These are phyloP conservation scores for Gautieria morchelliformis DNA, from an alignment of 768 basidiomycete species.

Conservation along the genomic window DNA sequence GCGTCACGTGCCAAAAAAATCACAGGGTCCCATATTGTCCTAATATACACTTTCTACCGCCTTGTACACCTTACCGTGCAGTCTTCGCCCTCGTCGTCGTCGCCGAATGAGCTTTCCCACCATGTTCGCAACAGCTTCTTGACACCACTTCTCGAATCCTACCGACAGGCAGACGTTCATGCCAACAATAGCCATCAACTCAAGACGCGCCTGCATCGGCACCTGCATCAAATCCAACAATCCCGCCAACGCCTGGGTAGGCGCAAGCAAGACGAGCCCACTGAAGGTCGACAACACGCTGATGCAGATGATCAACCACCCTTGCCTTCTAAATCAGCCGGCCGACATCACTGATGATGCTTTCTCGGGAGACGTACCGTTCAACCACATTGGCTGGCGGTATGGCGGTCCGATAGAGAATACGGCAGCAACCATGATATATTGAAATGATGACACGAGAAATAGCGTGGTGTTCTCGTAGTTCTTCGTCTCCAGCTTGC, in stretches of 20 bases:
- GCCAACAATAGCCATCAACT: slow-evolving; percentile 56
- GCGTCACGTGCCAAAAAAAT: background rate
- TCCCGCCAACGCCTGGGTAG: slow-evolving; percentile 46
- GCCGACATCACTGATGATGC: background rate
- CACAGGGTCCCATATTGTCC: background rate
- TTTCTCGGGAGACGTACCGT: slow-evolving; percentile 44
- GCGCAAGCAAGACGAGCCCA: slow-evolving; percentile 63
- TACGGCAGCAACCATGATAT: slow-evolving; percentile 91
- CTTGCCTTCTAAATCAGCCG: slow-evolving; percentile 28
- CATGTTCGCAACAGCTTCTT: slow-evolving; percentile 43
- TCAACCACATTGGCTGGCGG: slow-evolving; percentile 90
- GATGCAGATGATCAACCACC: slow-evolving; percentile 75
- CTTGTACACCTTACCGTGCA: slow-evolving; percentile 75
- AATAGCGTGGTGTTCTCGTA: slow-evolving; percentile 92
- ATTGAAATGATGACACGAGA: slow-evolving; percentile 95
- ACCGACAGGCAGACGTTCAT: slow-evolving; percentile 66
- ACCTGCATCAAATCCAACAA: slow-evolving; percentile 73
- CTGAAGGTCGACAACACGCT: slow-evolving; percentile 61
- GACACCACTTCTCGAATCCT: slow-evolving; percentile 69
- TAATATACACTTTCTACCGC: slow-evolving; percentile 56
- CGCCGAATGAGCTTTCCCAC: slow-evolving; percentile 37
- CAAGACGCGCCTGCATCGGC: slow-evolving; percentile 55
- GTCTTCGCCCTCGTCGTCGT: slow-evolving; percentile 34
- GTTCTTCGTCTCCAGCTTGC: slow-evolving; percentile 75
- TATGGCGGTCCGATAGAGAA: slow-evolving; percentile 99